Base-by-base conservation (phyloP, 352 stramenopile genomes). In the Phytopythium vexans region DNA sequence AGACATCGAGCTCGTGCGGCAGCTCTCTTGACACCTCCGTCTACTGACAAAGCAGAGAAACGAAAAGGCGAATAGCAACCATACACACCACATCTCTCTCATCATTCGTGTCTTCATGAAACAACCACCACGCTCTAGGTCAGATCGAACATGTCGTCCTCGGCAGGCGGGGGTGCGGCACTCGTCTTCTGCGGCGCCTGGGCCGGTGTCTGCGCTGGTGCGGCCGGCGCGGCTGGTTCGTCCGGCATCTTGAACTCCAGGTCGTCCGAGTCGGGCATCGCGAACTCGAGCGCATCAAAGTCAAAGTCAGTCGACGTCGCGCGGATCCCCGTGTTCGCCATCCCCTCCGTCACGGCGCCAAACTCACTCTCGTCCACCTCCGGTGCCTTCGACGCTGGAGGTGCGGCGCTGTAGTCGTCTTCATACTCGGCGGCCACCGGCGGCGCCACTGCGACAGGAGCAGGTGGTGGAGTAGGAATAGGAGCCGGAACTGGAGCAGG, bases 61-160 rank as follows among this genome's bases (percentile, higher is more conserved):
- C 21, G 21, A 27, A 27, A 27, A 27, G 21, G 21, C 21, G 21
- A 27, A 27, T 27, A 27, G 21, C 21, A 27, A 27, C 21, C 21
- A 27, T 27, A 27, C 8, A 31, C 14, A 16, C n/a, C 14, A 44
- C 40, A 2, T 43, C 21, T 43, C 21, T 12, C 5, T n/a, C 6
- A 15, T 43, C 12, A 43, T 43, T 43, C 39, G 15, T 54, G 27
- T 44, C 27, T 56, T 34, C n/a, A 38, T 57, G 40, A 40, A 55
- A 31, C 37, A 45, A 31, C n/a, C 16, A 51, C 35, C 31, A 42
- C 14, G 14, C 27, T 21, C 57, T 81, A 92, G 36, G 82, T 92
- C 33, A 92, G 70, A 52, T 92, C 82, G 40, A 90, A 82, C 53
- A 75, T 67, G 40, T 89, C 82, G 37, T 89, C 82, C 31, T 89